Base-by-base conservation (phyloP, 495 filamentous ascomycete species). In the Thermothielavioides terrestris region DNA sequence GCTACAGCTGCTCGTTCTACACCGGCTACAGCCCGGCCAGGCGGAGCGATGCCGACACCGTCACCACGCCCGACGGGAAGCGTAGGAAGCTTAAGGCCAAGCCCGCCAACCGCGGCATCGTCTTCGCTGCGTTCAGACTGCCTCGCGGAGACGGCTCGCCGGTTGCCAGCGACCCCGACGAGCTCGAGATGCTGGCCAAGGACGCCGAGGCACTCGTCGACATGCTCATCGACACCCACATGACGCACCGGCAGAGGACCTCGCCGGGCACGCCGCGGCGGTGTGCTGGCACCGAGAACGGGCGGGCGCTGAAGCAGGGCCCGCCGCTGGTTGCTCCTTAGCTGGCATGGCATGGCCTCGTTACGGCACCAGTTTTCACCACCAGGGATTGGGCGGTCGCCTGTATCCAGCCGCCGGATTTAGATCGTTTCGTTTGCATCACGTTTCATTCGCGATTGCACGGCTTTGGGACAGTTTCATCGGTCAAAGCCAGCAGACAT, bases 1-100 rank as follows among this genome's bases (percentile, higher is more conserved):
- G 67, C 0, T 73, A 69, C 54, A 66, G 59, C 34, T 66, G 63
- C 43, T 61, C 70, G 4, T 73, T 73, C 20, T 65, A 67, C 44
- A 62, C 61, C 4, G 64, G 60, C 10, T 32, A 65, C 28, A 56
- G 25, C 42, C 55, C 54, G 6, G 49, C 49, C 15, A 26, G 50
- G 22, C 40, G 54, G 12, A 20, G 8, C 31, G 17, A 27, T 40
- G 11, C 43, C 20, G 32, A 12, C 17, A 42, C 15, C 42, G 8
- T 10, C 2, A 36, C 22, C 28, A 23, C 32, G 22, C 20, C 12
- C 22, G 17, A 31, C 18, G 27, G 17, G 11, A 48, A 22, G 12
- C 17, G 23, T 7, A 21, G 18, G n/a, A 49, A 53, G 34, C 44
- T 25, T 15, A 42, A 42, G 30, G 37, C 32, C 1, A 46, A 31